Evolutionary conservation across 202 grass and related monocot genomes (phyloP).

Genomic region (Zoysia matrella): DNA sequence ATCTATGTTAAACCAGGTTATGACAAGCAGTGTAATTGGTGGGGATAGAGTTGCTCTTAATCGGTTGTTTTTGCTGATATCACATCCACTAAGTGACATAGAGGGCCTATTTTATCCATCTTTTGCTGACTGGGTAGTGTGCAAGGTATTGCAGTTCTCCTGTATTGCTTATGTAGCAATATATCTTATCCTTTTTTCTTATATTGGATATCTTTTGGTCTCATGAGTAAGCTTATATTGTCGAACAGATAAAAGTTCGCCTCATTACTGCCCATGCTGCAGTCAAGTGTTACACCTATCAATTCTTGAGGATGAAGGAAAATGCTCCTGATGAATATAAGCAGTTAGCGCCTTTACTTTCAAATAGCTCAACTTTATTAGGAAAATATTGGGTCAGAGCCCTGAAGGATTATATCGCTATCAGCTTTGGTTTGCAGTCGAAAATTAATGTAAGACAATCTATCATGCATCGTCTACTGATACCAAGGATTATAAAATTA

Average conservation of each 20-base stretch:
- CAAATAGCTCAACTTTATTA: constrained; percentile 71
- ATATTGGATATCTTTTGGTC: constrained; percentile 28
- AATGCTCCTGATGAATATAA: constrained; percentile 81
- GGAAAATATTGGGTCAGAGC: constrained; percentile 87
- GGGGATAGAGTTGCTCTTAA: constrained; percentile 87
- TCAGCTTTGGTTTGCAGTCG: constrained; percentile 80
- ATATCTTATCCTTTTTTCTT: constrained; percentile 9
- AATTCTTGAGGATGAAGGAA: constrained; percentile 76
- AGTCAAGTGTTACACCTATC: constrained; percentile 90
- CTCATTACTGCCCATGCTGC: constrained; percentile 92
- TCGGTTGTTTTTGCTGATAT: constrained; percentile 88
- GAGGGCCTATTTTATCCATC: constrained; percentile 92
- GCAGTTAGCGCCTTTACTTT: constrained; percentile 77
- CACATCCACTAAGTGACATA: constrained; percentile 80
- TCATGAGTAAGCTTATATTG: constrained; percentile 28
- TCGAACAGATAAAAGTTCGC: constrained; percentile 84
- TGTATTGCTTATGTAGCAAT: constrained; percentile 13
- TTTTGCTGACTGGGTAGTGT: constrained; percentile 98
- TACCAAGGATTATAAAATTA: constrained; percentile 2
- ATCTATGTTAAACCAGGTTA: constrained; percentile 63
- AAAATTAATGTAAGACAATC: constrained; percentile 71
- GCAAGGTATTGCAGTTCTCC: constrained; percentile 73
- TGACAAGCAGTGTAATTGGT: constrained; percentile 87
- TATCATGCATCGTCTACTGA: constrained; percentile 31
- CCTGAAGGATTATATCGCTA: constrained; percentile 85